Percentiles rank a stretch among this genome's conserved stretches.
Conservation (phyloP, 2,329 filamentous ascomycete genomes). For the Monosporascus ibericus region DNA sequence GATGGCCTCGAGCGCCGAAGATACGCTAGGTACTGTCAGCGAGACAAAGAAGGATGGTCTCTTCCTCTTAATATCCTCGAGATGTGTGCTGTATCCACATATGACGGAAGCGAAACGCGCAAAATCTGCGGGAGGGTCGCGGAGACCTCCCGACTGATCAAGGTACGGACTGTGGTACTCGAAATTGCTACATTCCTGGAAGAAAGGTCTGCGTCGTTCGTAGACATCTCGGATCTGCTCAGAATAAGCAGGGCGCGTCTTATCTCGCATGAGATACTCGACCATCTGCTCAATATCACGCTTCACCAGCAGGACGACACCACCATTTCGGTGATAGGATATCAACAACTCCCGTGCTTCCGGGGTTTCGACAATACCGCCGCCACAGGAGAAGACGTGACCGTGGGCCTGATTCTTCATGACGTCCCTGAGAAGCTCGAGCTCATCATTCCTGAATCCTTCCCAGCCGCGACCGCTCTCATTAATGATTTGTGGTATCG, state of each 20-base stretch:
- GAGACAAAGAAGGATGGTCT: conserved; percentile 88
- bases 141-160: conserved; percentile 33
- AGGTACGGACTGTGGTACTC: conserved; percentile 79
- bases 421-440: conserved; percentile 65
- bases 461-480: conserved; percentile 68
- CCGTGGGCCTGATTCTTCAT: conserved; percentile 69
- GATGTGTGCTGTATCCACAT: conserved; percentile 54
- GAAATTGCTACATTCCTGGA: conserved; percentile 86
- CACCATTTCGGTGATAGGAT: conserved; percentile 68
- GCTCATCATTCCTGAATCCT: conserved; percentile 75
- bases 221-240: conserved; percentile 92
- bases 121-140: conserved; percentile 60
- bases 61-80: conserved; percentile 52
- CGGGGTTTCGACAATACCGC: conserved; percentile 82
- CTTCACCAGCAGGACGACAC: conserved; percentile 81
- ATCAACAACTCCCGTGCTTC: conserved; percentile 71
- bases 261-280: conserved; percentile 80
- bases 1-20: conserved; percentile 56
- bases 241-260: conserved; percentile 84
- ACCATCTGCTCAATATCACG: conserved; percentile 84
- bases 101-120: conserved; percentile 65
- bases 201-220: conserved; percentile 82
- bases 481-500: conserved; percentile 82
- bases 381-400: conserved; percentile 87
- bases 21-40: conserved; percentile 73